Percentiles rank a stretch among this genome's conserved stretches.
Evolutionary conservation across 83 land plant genomes (phyloP).

Genomic region (Larix sibirica): DNA sequence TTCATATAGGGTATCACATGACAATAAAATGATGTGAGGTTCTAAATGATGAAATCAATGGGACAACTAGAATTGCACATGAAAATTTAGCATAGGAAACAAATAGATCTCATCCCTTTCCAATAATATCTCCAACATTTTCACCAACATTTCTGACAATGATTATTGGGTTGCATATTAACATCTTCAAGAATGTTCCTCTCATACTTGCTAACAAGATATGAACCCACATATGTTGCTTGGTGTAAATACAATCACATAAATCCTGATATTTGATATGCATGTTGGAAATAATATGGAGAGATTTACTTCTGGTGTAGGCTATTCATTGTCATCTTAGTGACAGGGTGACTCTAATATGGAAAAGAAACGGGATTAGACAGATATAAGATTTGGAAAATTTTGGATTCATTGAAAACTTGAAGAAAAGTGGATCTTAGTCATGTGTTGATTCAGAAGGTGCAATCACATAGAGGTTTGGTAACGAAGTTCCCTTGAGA

Average conservation of each 20-base stretch:
- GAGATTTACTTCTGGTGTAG: conserved; percentile 1
- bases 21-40: no score
- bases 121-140: no score
- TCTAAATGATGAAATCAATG: no score
- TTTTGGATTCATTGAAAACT: conserved; percentile 8
- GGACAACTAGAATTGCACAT: no score
- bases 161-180: no score
- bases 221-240: no score
- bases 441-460: conserved; percentile 7
- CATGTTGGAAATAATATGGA: conserved; percentile 14
- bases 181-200: no score
- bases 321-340: conserved; percentile 7
- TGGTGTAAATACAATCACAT: not conserved
- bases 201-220: no score
- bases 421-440: conserved; percentile 2
- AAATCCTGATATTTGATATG: conserved; percentile 2
- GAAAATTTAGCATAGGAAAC: no score
- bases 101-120: no score
- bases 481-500: conserved; percentile 14
- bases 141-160: no score
- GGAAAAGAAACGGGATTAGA: not conserved
- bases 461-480: conserved; percentile 10
- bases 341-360: not conserved
- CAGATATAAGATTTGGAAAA: conserved; percentile 4
- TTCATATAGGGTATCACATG: no score